phyloP scores from a whole-genome alignment of 2,329 filamentous ascomycete species.

The Incumbomyces lentus region DNA sequence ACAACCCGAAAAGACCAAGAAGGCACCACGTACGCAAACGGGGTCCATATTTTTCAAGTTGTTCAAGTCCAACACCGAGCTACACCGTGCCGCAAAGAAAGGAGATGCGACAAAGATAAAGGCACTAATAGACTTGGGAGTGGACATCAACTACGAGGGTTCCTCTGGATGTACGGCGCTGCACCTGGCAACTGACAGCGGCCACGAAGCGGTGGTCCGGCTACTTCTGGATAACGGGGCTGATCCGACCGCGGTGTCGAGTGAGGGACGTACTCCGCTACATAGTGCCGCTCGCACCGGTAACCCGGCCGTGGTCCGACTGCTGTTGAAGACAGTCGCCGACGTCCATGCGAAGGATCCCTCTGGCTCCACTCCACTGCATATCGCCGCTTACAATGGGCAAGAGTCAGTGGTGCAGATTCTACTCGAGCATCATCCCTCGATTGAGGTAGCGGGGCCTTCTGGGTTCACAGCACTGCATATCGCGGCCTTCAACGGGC shows the following conservation, averaged over 20 bases:
- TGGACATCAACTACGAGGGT: conserved; percentile 18
- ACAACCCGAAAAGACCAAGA: no score
- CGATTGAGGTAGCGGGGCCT: not conserved
- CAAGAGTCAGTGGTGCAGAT: not conserved
- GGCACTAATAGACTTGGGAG: conserved; percentile 21
- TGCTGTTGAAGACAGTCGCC: not conserved
- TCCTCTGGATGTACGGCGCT: not conserved
- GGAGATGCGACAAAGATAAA: conserved; percentile 15
- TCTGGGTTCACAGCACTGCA: conserved; percentile 4
- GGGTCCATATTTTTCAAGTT: no score
- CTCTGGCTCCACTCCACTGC: not conserved
- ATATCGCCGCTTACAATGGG: not conserved
- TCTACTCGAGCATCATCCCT: not conserved
- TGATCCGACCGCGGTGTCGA: not conserved
- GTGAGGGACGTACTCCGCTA: not conserved
- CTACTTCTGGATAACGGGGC: not conserved
- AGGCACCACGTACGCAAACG: no score
- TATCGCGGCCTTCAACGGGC: not conserved
- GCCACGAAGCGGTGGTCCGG: not conserved
- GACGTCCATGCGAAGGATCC: conserved; percentile 3
- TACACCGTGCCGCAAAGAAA: conserved; percentile 18
- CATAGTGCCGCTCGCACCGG: not conserved
- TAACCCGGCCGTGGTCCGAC: not conserved
- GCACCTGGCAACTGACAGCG: not conserved
- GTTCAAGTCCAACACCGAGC: conserved; percentile 2